Percentiles rank a stretch among this genome's conserved stretches.
Evolutionary conservation across 495 filamentous ascomycete species (phyloP).

Genomic region (Glonium stellatum): DNA sequence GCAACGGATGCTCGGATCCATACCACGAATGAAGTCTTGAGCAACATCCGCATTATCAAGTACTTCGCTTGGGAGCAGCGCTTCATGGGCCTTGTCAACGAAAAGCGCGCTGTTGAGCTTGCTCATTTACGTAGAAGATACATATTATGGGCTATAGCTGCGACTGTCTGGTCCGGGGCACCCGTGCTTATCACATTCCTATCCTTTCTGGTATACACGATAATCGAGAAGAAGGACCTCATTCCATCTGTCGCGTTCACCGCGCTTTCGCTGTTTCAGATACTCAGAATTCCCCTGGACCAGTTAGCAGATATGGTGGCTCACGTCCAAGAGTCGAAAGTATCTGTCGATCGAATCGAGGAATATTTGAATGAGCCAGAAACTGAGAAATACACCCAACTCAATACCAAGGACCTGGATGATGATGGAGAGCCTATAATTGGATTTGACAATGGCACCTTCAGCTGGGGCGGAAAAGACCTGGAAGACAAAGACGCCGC

Average conservation of each 20-base stretch:
- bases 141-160: constrained; percentile 83
- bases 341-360: constrained; percentile 93
- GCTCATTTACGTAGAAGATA: constrained; percentile 72
- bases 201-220: constrained; percentile 87
- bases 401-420: constrained; percentile 56
- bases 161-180: constrained; percentile 93
- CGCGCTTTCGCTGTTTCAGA: constrained; percentile 87
- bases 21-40: constrained; percentile 91
- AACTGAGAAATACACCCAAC: constrained; percentile 90
- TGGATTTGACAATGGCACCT: constrained; percentile 75
- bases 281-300: constrained; percentile 91
- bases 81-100: constrained; percentile 78
- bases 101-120: constrained; percentile 76
- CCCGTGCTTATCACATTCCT: constrained; percentile 94
- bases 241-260: constrained; percentile 95
- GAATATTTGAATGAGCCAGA: constrained; percentile 92
- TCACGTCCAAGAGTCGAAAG: constrained; percentile 94
- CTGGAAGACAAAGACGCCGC: constrained; percentile 51
- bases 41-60: constrained; percentile 98
- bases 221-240: constrained; percentile 81
- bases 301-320: constrained; percentile 99
- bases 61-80: constrained; percentile 98
- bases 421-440: constrained; percentile 58
- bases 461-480: constrained; percentile 79
- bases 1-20: constrained; percentile 96